A percentile compares a stretch with the other conserved stretches of the same genome.
Conservation (phyloP, 768 basidiomycete species). For the Suillus clintonianus region DNA sequence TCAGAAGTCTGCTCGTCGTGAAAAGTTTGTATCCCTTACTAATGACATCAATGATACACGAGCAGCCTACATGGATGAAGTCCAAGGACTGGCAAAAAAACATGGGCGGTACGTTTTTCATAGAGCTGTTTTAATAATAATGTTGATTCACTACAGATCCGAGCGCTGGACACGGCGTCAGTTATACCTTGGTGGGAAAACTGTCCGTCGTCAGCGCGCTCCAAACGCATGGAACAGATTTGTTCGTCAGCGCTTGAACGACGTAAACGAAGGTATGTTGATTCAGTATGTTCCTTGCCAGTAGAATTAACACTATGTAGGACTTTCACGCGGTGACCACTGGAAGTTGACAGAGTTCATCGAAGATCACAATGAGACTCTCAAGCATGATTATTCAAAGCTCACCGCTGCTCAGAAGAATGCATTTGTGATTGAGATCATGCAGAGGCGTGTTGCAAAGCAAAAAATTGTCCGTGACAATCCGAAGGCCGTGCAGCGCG, state of each 20-base stretch:
- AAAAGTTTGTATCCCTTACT: not conserved
- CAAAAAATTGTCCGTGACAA: no score
- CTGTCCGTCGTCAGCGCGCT: not conserved
- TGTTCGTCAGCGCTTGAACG: not conserved
- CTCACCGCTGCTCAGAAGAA: no score
- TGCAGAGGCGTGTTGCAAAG: no score
- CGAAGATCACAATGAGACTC: no score
- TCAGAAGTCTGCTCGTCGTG: not conserved
- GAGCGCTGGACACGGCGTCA: not conserved
- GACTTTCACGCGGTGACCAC: no score
- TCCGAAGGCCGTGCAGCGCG: no score
- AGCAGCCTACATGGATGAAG: not conserved
- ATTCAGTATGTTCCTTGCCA: no score
- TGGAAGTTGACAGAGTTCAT: no score
- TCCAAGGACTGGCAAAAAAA: not conserved
- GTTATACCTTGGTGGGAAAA: not conserved
- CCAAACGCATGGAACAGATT: not conserved
- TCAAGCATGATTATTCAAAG: no score
- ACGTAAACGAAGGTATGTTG: not conserved
- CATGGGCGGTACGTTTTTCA: not conserved
- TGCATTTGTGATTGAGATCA: no score
- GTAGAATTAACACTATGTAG: no score
- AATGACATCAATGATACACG: not conserved
- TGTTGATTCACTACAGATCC: not conserved
- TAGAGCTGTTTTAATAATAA: not conserved